These are phyloP conservation scores for Penicillium waksmanii DNA, from an alignment of 495 filamentous ascomycete genomes.

Conservation along the genomic window DNA sequence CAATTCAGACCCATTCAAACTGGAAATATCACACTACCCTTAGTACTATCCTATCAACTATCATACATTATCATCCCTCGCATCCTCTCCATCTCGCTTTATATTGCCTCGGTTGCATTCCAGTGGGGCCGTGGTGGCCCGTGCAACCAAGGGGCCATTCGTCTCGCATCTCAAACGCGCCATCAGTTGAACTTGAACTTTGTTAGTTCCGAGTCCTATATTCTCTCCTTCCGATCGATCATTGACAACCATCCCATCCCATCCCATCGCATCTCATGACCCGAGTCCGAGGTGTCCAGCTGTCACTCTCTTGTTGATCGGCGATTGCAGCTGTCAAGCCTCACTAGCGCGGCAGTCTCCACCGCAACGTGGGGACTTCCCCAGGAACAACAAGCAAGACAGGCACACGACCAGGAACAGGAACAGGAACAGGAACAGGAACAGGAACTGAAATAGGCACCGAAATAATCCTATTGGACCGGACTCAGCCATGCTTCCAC, in stretches of 20 bases:
- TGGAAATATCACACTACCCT: too few relatives aligned
- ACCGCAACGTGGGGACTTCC: background rate
- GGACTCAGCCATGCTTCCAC: constrained; percentile 7
- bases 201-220: too few relatives aligned
- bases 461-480: background rate
- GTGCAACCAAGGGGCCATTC: constrained; percentile 1
- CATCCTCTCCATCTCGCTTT: background rate
- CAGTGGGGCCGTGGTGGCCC: background rate
- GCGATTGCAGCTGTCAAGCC: background rate
- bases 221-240: too few relatives aligned
- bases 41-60: too few relatives aligned
- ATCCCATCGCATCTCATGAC: background rate
- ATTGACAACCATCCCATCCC: too few relatives aligned
- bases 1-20: too few relatives aligned
- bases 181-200: background rate
- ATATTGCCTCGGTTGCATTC: background rate
- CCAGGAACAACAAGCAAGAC: background rate
- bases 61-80: background rate
- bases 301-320: background rate
- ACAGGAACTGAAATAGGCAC: background rate
- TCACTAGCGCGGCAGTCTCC: background rate
- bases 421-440: background rate
- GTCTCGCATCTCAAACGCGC: background rate
- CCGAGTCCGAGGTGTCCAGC: background rate
- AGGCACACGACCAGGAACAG: background rate